Conservation (phyloP, 371 early-diverging fungal species). For the Mucor mucedo region DNA sequence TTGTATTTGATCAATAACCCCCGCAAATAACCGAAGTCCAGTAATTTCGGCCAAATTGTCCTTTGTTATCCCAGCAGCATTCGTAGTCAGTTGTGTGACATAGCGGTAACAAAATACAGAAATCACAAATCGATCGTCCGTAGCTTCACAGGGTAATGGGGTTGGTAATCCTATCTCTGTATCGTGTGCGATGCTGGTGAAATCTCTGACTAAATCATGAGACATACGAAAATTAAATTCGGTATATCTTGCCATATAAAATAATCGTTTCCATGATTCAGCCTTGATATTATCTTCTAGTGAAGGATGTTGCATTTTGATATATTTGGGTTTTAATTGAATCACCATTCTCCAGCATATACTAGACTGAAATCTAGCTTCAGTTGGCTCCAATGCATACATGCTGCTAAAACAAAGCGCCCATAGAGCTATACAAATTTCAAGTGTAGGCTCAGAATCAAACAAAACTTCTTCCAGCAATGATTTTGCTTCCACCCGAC, state of each 20-base stretch:
- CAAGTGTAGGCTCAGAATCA: slow-evolving; percentile 26
- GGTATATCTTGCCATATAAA: slow-evolving; percentile 31
- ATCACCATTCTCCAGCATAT: slow-evolving; percentile 43
- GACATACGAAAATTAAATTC: slow-evolving; percentile 34
- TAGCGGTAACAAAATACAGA: slow-evolving; percentile 14
- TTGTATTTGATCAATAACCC: slow-evolving; percentile 26
- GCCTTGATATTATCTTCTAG: slow-evolving; percentile 21
- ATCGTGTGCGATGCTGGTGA: slow-evolving; percentile 20
- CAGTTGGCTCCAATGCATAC: slow-evolving; percentile 21
- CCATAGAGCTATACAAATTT: slow-evolving; percentile 27
- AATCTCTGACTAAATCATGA: slow-evolving; percentile 24
- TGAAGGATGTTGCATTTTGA: background rate
- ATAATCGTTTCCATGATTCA: slow-evolving; percentile 40
- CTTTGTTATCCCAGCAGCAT: slow-evolving; percentile 3
- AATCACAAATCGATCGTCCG: slow-evolving; percentile 5
- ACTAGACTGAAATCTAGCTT: slow-evolving; percentile 34
- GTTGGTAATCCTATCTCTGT: slow-evolving; percentile 32
- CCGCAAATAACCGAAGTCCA: slow-evolving; percentile 27
- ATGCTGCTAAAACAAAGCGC: slow-evolving; percentile 12
- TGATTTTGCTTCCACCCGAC: slow-evolving; percentile 21
- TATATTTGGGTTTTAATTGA: slow-evolving; percentile 18
- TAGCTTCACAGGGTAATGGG: slow-evolving; percentile 26
- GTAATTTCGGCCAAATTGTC: slow-evolving; percentile 2
- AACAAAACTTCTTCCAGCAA: slow-evolving; percentile 35
- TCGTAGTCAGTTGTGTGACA: slow-evolving; percentile 20